phyloP scores from a whole-genome alignment of 108 stramenopile genomes.

The Fistulifera pelliculosa region DNA sequence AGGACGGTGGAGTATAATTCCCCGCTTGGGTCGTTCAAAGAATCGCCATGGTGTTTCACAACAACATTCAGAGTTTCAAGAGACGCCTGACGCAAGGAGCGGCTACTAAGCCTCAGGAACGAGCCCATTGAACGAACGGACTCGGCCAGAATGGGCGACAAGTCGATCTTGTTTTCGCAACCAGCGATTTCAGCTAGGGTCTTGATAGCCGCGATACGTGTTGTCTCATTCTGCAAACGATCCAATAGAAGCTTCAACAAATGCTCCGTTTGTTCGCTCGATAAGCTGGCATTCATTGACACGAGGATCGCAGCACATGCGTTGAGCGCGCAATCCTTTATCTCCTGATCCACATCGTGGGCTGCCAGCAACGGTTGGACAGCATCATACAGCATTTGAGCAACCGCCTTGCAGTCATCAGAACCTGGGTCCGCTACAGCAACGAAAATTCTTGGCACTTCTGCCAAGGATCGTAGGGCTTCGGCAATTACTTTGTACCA shows the following conservation, averaged over 20 bases:
- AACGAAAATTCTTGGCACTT: slow-evolving; percentile 53
- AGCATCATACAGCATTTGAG: slow-evolving; percentile 64
- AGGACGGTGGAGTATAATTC: slow-evolving; percentile 62
- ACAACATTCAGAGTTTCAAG: slow-evolving; percentile 75
- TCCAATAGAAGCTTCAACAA: slow-evolving; percentile 75
- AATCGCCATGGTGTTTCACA: slow-evolving; percentile 43
- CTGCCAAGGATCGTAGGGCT: slow-evolving; percentile 77
- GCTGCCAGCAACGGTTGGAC: slow-evolving; percentile 87
- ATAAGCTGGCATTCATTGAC: slow-evolving; percentile 38
- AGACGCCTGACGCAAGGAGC: slow-evolving; percentile 74
- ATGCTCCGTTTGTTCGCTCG: slow-evolving; percentile 38
- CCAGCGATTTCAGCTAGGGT: slow-evolving; percentile 64
- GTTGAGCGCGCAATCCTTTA: slow-evolving; percentile 86
- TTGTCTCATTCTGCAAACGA: slow-evolving; percentile 91
- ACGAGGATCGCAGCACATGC: slow-evolving; percentile 60
- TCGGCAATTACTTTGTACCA: slow-evolving; percentile 98
- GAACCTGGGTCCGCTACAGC: slow-evolving; percentile 25
- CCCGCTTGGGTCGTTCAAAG: slow-evolving; percentile 15
- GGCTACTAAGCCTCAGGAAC: slow-evolving; percentile 82
- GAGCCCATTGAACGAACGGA: slow-evolving; percentile 65
- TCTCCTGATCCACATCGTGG: slow-evolving; percentile 95
- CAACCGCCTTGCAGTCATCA: slow-evolving; percentile 38
- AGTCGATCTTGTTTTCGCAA: slow-evolving; percentile 51
- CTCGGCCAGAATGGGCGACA: slow-evolving; percentile 65
- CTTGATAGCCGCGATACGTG: slow-evolving; percentile 87